Evolutionary conservation across 257 asterid species (phyloP).

Genomic region (Solanum lignicaule): DNA sequence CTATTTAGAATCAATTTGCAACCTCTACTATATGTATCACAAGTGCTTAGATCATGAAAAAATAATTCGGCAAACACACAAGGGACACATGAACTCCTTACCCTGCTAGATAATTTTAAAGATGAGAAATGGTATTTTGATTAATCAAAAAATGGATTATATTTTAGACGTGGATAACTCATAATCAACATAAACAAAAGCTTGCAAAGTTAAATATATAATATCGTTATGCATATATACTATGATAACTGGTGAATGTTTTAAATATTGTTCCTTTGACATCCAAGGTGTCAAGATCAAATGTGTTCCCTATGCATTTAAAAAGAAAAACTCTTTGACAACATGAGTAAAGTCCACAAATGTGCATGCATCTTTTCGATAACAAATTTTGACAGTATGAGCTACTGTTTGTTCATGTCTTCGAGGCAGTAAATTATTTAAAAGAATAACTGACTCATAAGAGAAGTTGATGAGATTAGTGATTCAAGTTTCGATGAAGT

Average conservation of each 20-base stretch:
- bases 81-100: not conserved
- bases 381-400: not conserved
- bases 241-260: not conserved
- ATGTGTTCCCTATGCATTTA: not conserved
- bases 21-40: not conserved
- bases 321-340: not conserved
- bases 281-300: not conserved
- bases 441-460: not conserved
- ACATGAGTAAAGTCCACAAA: not conserved
- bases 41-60: not conserved
- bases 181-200: not conserved
- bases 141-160: not conserved
- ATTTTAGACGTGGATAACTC: not conserved
- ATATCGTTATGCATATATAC: not conserved
- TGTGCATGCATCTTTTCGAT: not conserved
- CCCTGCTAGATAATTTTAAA: not conserved
- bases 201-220: not conserved
- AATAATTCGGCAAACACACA: not conserved
- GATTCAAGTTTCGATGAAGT: slow-evolving; percentile 10
- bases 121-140: not conserved
- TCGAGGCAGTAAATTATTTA: not conserved
- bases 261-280: not conserved
- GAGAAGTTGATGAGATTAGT: not conserved
- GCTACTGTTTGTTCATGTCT: not conserved
- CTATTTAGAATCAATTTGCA: not conserved